phyloP scores from a whole-genome alignment of 148 eudicot genomes.

The Cornus suecica region DNA sequence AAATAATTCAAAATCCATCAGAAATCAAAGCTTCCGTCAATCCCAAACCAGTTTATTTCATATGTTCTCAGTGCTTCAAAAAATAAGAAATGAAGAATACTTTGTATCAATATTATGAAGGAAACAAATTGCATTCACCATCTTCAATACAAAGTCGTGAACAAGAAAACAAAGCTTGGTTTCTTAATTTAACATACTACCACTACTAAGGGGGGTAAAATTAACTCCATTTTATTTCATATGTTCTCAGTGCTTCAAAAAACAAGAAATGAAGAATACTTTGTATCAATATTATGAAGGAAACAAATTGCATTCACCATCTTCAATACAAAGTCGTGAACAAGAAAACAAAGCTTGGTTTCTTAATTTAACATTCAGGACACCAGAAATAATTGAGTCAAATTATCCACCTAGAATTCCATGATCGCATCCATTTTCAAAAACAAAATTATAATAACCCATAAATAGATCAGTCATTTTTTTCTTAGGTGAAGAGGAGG shows the following conservation, averaged over 20 bases:
- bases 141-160: neutral
- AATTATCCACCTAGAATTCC: neutral
- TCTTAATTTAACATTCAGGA: neutral
- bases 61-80: neutral
- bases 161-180: neutral
- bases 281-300: no score
- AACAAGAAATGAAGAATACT: neutral
- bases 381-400: no score
- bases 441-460: no score
- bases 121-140: no score
- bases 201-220: neutral
- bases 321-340: neutral
- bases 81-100: neutral
- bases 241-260: neutral
- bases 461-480: no score
- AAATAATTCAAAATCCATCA: slow-evolving; percentile 13
- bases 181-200: no score
- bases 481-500: no score
- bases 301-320: no score
- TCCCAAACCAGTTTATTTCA: neutral
- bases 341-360: neutral
- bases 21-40: neutral
- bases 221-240: neutral
- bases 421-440: neutral
- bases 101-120: no score